Evolutionary conservation across 768 basidiomycete genomes (phyloP).

Genomic region (Hypholoma fasciculare): DNA sequence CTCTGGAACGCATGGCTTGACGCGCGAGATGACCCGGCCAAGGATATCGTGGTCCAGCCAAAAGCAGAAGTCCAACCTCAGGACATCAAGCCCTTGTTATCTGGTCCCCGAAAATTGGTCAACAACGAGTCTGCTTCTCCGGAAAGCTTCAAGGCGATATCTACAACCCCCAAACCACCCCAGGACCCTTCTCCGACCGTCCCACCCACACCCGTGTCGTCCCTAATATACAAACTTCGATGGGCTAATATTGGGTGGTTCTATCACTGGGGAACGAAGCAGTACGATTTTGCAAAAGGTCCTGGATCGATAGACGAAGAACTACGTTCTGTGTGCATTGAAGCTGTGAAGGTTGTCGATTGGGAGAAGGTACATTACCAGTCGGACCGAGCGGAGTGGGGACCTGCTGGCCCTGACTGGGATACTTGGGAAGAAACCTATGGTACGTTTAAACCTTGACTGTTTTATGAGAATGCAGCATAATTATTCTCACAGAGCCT

Average conservation of each 20-base stretch:
- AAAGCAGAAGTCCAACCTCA: slow-evolving; percentile 35
- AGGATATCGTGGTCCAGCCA: slow-evolving; percentile 42
- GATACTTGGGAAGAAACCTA: slow-evolving; percentile 75
- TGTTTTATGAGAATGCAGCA: not conserved
- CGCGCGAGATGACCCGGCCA: slow-evolving; percentile 27
- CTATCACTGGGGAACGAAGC: slow-evolving; percentile 97
- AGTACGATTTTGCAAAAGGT: slow-evolving; percentile 84
- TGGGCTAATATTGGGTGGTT: slow-evolving; percentile 98
- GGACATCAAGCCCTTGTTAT: slow-evolving; percentile 17
- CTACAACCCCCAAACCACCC: slow-evolving; percentile 57
- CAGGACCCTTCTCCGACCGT: slow-evolving; percentile 65
- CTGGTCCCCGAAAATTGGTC: slow-evolving; percentile 67
- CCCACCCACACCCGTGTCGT: slow-evolving; percentile 45
- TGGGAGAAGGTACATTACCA: slow-evolving; percentile 67
- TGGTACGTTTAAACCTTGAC: slow-evolving; percentile 40
- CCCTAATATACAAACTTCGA: slow-evolving; percentile 74
- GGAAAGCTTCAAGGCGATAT: slow-evolving; percentile 53
- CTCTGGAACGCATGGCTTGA: slow-evolving; percentile 70
- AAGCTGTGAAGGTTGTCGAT: slow-evolving; percentile 59
- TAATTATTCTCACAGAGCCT: slow-evolving; percentile 55
- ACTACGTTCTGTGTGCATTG: slow-evolving; percentile 58
- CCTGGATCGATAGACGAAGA: slow-evolving; percentile 60
- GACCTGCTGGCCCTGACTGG: slow-evolving; percentile 61
- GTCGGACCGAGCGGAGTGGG: slow-evolving; percentile 46
- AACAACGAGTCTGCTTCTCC: slow-evolving; percentile 70